A percentile compares a stretch with the other conserved stretches of the same genome.
Conservation (phyloP, 192 early-diverging fungal species). For the Backusella australiensis region DNA sequence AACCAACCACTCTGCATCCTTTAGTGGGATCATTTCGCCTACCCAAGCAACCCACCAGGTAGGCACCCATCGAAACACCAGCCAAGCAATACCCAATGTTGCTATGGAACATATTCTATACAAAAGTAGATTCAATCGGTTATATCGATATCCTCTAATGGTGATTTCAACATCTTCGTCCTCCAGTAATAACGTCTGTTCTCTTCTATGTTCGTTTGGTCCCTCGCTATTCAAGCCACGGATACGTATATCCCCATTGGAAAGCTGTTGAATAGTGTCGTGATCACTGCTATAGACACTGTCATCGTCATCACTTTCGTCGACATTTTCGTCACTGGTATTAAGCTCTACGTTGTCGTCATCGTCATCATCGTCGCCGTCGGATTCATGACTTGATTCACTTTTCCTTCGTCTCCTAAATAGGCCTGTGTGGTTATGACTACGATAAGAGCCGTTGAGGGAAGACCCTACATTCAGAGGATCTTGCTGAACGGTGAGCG, state of each 20-base stretch:
- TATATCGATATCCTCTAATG: conserved; percentile 64
- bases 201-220: conserved; percentile 7
- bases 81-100: conserved; percentile 67
- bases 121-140: conserved; percentile 43
- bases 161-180: conserved; percentile 70
- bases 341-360: conserved; percentile 16
- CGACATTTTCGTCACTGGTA: conserved; percentile 12
- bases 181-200: conserved; percentile 50
- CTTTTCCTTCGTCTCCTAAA: conserved; percentile 15
- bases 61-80: conserved; percentile 88
- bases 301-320: conserved; percentile 8
- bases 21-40: conserved; percentile 59
- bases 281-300: neutral
- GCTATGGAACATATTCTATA: conserved; percentile 67
- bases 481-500: neutral
- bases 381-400: neutral
- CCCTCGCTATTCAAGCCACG: conserved; percentile 6
- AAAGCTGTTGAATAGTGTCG: neutral
- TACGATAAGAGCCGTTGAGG: neutral
- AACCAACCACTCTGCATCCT: conserved; percentile 70
- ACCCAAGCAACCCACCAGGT: conserved; percentile 69
- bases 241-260: neutral
- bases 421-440: neutral
- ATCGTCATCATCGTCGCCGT: conserved; percentile 13
- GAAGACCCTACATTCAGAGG: neutral